phyloP scores from a whole-genome alignment of 768 basidiomycete genomes.

The Boletus tylopilopsis region DNA sequence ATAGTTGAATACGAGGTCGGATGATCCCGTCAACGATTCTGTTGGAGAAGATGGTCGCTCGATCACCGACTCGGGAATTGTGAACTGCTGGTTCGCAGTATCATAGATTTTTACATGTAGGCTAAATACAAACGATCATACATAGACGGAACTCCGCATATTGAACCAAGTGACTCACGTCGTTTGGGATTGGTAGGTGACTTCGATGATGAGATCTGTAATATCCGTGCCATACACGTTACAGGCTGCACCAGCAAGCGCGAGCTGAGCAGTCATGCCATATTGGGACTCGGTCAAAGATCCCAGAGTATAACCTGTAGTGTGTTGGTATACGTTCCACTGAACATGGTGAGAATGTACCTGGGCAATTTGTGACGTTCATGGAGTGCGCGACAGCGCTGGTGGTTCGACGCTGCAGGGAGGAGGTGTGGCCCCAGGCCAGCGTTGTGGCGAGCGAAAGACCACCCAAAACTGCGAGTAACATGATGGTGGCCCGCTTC shows the following conservation, averaged over 20 bases:
- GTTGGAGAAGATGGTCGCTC: constrained; percentile 38
- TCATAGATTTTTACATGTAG: constrained; percentile 69
- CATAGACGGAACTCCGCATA: background rate
- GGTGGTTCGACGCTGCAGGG: constrained; percentile 7
- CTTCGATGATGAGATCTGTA: constrained; percentile 54
- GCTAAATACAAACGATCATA: constrained; percentile 30
- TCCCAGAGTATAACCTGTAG: constrained; percentile 51
- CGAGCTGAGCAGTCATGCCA: constrained; percentile 54
- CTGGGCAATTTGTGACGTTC: constrained; percentile 33
- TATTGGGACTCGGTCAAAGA: constrained; percentile 39
- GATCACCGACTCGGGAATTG: constrained; percentile 54
- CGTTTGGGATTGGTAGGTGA: constrained; percentile 58
- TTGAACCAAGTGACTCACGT: constrained; percentile 35
- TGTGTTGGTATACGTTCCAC: background rate
- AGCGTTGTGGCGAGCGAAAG: constrained; percentile 2
- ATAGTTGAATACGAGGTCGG: constrained; percentile 71
- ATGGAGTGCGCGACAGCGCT: constrained; percentile 13
- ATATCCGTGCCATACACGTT: constrained; percentile 65
- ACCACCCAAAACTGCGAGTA: constrained; percentile 7
- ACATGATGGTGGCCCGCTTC: background rate
- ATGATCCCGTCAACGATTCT: constrained; percentile 34
- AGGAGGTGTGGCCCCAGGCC: constrained; percentile 4
- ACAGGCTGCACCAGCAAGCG: constrained; percentile 54
- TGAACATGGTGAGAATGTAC: constrained; percentile 7
- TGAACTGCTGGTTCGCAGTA: constrained; percentile 57